Base-by-base conservation (phyloP, 2,329 filamentous ascomycete genomes). In the Thelonectria rubi region DNA sequence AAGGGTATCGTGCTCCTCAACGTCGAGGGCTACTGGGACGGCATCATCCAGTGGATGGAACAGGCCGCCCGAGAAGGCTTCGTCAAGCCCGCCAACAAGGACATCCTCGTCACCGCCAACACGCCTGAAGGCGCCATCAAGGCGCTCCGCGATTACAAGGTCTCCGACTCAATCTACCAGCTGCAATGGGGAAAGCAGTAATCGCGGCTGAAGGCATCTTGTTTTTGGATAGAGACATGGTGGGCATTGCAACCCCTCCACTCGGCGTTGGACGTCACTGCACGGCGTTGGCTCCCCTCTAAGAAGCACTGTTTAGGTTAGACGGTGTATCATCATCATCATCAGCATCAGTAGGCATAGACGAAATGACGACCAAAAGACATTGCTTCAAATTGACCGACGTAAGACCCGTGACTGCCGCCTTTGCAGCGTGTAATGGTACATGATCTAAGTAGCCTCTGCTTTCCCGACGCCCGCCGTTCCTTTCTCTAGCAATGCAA, bases 11-110 rank as follows among this genome's bases (percentile, higher is more conserved):
- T 94, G 55, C 81, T 97, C 50, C 87, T 92, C 69, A 98, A 98
- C 76, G 84, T 97, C 24, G 88, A 94, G 56, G 93, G 93, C 0
- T 98, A 97, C 78, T 99, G 94, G 86, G 91, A 96, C 76, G 93
- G 93, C 1, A 80, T 99, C 64, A 77, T 97, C 60, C 78, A 85
- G 52, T 97, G 94, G 94, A 87, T 97, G 62, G 82, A 85, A 73
- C 91, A 87, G 66, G 89, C 91, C 9, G 90, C 95, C 5, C 80
- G 85, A 56, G 85, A 90, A 63, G 92, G 92, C 1, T 98, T 97
- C 73, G 88, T 99, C 50, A 84, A 84, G 55, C 77, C 81, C 34
- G 86, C 81, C 18, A 94, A 94, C 77, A 86, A 84, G 50, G 81
- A 84, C 11, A 98, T 99, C 66, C 79, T 98, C 69, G 88, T 91